phyloP scores from a whole-genome alignment of 1,284 basidiomycete species.

The Fomitopsis palustris region DNA sequence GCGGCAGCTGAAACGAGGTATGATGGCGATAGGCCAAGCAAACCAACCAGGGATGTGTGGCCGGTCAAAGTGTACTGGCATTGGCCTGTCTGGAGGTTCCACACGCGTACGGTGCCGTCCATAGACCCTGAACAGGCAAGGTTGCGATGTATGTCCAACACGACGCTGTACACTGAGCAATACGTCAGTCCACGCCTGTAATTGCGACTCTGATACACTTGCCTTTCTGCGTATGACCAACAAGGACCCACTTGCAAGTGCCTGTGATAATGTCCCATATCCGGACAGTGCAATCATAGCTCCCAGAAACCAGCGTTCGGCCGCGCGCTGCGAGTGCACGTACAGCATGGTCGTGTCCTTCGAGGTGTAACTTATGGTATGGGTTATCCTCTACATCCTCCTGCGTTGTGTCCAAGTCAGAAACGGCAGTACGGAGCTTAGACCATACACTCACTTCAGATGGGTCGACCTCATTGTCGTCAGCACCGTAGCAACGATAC shows the following conservation, averaged over 20 bases:
- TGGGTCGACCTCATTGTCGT: slow-evolving; percentile 65
- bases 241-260: slow-evolving; percentile 73
- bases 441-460: slow-evolving; percentile 49
- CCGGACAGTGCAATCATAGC: slow-evolving; percentile 90
- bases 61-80: slow-evolving; percentile 80
- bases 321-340: slow-evolving; percentile 90
- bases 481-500: slow-evolving; percentile 67
- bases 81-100: slow-evolving; percentile 81
- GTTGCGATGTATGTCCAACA: slow-evolving; percentile 79
- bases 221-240: slow-evolving; percentile 92
- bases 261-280: slow-evolving; percentile 96
- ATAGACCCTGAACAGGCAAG: slow-evolving; percentile 94
- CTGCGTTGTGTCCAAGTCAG: slow-evolving; percentile 20
- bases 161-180: slow-evolving; percentile 81
- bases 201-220: slow-evolving; percentile 10
- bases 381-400: slow-evolving; percentile 86
- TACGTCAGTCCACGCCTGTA: not conserved
- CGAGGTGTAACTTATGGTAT: slow-evolving; percentile 80
- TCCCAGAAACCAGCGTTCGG: slow-evolving; percentile 88
- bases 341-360: slow-evolving; percentile 89
- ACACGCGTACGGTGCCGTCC: slow-evolving; percentile 93
- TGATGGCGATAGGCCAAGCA: slow-evolving; percentile 84
- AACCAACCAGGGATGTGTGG: slow-evolving; percentile 85
- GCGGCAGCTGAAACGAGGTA: slow-evolving; percentile 91
- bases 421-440: not conserved